Evolutionary conservation across 2,329 filamentous ascomycete species (phyloP), one percentile per base, ranked within the genome.

Genomic region (Fusarium poae): DNA sequence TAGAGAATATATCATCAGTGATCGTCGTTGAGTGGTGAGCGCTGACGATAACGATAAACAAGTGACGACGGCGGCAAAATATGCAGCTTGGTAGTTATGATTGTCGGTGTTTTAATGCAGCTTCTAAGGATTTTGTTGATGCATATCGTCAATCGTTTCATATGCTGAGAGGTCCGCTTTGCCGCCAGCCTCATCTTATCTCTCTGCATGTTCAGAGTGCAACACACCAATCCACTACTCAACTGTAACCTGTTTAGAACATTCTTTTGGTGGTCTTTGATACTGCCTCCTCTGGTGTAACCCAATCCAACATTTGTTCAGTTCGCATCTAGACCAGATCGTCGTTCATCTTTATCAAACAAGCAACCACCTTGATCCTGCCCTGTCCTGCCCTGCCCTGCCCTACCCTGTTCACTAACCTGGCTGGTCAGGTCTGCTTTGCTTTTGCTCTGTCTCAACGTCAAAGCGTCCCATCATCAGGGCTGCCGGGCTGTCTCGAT

Each of bases 311-410:
- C 60, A 23, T 37, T 21, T 25, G 15, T 50, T 39, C 34, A 50
- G 34, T 50, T 25, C 32, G 32, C 62, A 73, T 74, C 71, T 69
- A 67, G 67, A 58, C 44, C 70, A 73, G 71, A 73, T 72, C 69
- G 54, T 40, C 45, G 45, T 42, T 62, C 51, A 49, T 53, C 44
- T 57, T 56, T 46, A 57, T 60, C 46, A 56, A 61, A 39, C 40
- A 60, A 42, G 57, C 67, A 61, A 68, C 57, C 54, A 57, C 44
- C 60, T 55, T 65, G n/a, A n/a, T n/a, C n/a, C n/a, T n/a, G n/a
- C n/a, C n/a, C n/a, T n/a, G 56, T 44, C 59, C 25, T 57, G 27
- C 9, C 27, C 27, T 27, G 56, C 40, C 59, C 20, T 57, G 18
- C 27, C 35, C 44, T 50, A 27, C 32, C 34, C 48, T 50, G 48